Evolutionary conservation across 2,329 filamentous ascomycete species (phyloP).

Genomic region (Calonectria fujianensis): DNA sequence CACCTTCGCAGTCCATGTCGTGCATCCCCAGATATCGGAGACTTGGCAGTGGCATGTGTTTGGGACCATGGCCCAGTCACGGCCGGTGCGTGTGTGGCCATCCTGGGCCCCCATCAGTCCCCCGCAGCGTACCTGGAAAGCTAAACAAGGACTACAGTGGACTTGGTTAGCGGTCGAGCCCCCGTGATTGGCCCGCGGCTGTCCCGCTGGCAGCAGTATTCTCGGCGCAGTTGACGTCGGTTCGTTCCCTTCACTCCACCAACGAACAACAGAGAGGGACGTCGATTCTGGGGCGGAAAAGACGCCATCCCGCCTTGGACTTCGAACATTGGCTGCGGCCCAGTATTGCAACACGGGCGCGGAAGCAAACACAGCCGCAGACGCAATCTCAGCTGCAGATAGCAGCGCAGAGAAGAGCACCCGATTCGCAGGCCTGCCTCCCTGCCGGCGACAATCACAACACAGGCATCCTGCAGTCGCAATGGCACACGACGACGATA

Average conservation of each 20-base stretch:
- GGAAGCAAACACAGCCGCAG: not conserved
- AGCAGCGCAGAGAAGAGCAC: not conserved
- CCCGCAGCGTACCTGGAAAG: slow-evolving; percentile 14
- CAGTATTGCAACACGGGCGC: slow-evolving; percentile 18
- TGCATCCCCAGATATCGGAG: slow-evolving; percentile 30
- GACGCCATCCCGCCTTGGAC: slow-evolving; percentile 33
- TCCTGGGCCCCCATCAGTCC: slow-evolving; percentile 10
- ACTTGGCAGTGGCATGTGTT: slow-evolving; percentile 18
- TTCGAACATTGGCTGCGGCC: slow-evolving; percentile 13
- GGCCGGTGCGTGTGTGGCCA: not conserved
- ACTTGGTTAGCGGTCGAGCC: not conserved
- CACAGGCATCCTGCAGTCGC: slow-evolving; percentile 6
- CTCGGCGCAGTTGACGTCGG: not conserved
- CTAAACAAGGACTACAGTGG: not conserved
- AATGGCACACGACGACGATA: slow-evolving; percentile 11
- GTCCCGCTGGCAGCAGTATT: slow-evolving; percentile 9
- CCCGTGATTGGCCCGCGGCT: slow-evolving; percentile 10
- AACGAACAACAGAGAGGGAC: not conserved
- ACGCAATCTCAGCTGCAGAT: not conserved
- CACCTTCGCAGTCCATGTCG: slow-evolving; percentile 9
- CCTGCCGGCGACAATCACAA: not conserved
- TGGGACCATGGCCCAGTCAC: slow-evolving; percentile 10
- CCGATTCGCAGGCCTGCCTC: not conserved
- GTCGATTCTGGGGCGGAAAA: slow-evolving; percentile 16
- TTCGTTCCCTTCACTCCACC: slow-evolving; percentile 15